Base-by-base conservation (phyloP, 306 rosid species). In the Cicer cuneatum region DNA sequence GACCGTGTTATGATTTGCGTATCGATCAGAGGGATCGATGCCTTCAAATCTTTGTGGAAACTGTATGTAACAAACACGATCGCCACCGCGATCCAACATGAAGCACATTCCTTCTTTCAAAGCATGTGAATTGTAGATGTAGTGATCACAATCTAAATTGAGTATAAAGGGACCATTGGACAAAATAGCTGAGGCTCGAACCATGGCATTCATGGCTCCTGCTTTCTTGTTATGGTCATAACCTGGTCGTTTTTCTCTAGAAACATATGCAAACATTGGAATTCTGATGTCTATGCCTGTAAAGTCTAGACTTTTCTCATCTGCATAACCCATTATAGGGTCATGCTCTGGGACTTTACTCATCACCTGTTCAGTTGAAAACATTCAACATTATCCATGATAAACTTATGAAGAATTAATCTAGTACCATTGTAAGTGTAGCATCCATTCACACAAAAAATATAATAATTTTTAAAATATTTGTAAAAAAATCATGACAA, bases 201-300 rank as follows among this genome's bases (percentile, higher is more conserved):
- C 96, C 96, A 92, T 45, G 53, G 96, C 87, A 4, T 92, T 92
- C 97, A 92, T 92, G 73, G 97, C 97, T 66, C 97, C 97, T 19
- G 93, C 97, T 84, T 92, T 92, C 86, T 90, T 90, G 86, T 92
- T 86, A 77, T 90, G 97, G 75, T 92, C 96, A 46, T 72, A 88
- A 0, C 97, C 97, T 7, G 89, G 90, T 19, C 97, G 79, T 61
- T 90, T 92, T 78, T 92, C 97, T 71, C 97, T 81, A 0, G 97
- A 92, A 57, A 92, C 96, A 37, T 92, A 92, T 10, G 89, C 96
- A 65, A 90, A 90, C 97, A 92, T 88, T 8, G 96, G 97, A 38
- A 92, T 43, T 71, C 97, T 78, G 2, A 83, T 90, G 84, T 92
- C 97, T 10, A 92, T 66, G 5, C 91, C 96, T 4, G 93, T 86